phyloP scores from a whole-genome alignment of 495 filamentous ascomycete species.

The Thermothielavioides terrestris region DNA sequence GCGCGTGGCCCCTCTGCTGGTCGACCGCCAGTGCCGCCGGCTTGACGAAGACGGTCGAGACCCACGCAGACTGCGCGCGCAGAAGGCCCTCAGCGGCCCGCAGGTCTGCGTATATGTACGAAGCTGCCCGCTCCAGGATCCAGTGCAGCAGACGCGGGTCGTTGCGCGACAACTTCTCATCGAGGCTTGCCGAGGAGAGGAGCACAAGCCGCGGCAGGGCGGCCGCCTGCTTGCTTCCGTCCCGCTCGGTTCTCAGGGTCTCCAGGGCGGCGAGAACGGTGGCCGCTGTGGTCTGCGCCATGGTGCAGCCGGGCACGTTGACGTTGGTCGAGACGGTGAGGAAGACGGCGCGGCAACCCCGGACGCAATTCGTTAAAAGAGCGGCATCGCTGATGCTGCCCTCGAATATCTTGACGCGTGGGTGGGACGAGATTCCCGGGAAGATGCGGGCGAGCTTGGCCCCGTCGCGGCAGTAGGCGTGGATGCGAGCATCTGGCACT shows the following conservation, averaged over 20 bases:
- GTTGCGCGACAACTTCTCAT: conserved; percentile 22
- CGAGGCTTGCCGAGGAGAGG: conserved; percentile 32
- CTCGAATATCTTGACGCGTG: conserved; percentile 28
- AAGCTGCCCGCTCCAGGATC: conserved; percentile 20
- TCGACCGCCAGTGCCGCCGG: conserved; percentile 35
- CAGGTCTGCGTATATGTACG: conserved; percentile 34
- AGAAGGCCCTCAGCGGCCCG: conserved; percentile 28
- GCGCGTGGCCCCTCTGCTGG: conserved; percentile 29
- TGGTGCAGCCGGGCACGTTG: conserved; percentile 11
- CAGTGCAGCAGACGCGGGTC: conserved; percentile 18
- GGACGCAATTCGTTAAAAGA: conserved; percentile 27
- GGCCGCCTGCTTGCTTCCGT: neutral
- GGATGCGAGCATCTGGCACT: conserved; percentile 16
- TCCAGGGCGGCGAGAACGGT: conserved; percentile 28
- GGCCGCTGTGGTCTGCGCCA: conserved; percentile 27
- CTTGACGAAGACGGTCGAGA: conserved; percentile 36
- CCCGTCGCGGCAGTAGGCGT: conserved; percentile 33
- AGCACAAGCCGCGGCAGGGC: conserved; percentile 32
- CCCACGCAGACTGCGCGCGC: conserved; percentile 28
- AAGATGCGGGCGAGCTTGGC: conserved; percentile 28
- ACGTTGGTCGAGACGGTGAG: conserved; percentile 17
- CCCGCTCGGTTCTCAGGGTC: conserved; percentile 5
- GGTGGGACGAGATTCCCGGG: conserved; percentile 19
- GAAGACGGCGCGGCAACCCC: conserved; percentile 28
- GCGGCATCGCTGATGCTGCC: conserved; percentile 30